Base-by-base conservation (phyloP, 2,329 filamentous ascomycete species). In the Coleophoma eucalyptorum region DNA sequence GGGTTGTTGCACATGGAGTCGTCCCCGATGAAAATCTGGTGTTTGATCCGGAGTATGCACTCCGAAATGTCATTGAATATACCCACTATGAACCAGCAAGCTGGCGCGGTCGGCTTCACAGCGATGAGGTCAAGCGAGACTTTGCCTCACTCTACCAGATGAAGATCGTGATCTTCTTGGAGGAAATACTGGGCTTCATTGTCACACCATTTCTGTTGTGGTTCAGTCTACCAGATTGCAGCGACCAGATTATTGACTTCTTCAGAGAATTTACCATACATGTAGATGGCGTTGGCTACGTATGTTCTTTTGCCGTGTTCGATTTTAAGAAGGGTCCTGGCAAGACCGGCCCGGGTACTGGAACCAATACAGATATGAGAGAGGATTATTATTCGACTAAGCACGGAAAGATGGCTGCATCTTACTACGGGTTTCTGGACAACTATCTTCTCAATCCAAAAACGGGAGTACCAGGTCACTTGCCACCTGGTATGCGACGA, bases 231-330 rank as follows among this genome's bases (percentile, higher is more conserved):
- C 90, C 92, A 0, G 87, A 85, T 59, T 95, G 89, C 67, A 93
- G 89, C 65, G 93, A 97, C 59, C 89, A 92, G 52, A 87, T 99
- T 56, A 86, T 97, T 52, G 94, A 99, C 70, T 99, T 99, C 70
- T 97, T 99, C 74, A 86, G 94, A 37, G 94, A 99, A 66, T 97
- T 97, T 60, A 97, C 94, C 0, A 85, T 99, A 19, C 92, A 99
- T 60, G 93, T 99, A 15, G 94, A 99, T 64, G 94, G 94, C 0
- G 79, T 99, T 34, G 94, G 94, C 19, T 93, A 97, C 58, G 90
- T 97, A 11, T 99, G 94, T 69, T 97, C 93, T 1, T 97, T 97
- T 71, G 94, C 94, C 3, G 90, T 96, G 34, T 99, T 99, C 62
- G 90, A 97, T 56, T 97, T 97, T 72, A 92, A 96, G 68, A 93